Base-by-base conservation (phyloP, 2,329 filamentous ascomycete genomes). In the Tolypocladium ophioglossoides region DNA sequence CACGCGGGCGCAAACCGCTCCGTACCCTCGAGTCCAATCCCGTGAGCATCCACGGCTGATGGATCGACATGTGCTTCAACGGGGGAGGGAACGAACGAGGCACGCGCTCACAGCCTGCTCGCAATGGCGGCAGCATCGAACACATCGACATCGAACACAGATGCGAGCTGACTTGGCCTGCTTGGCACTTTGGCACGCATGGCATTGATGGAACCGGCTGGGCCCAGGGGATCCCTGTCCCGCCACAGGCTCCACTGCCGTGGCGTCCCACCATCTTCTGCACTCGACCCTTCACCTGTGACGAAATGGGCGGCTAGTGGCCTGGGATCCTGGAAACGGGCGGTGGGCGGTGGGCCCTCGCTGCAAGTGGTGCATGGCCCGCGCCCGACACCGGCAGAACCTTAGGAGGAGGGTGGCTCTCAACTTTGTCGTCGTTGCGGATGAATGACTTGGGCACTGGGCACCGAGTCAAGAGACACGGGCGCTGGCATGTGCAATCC, bases 361-460 rank as follows among this genome's bases (percentile, higher is more conserved):
- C 48, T 40, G 34, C 35, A 37, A 40, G 14, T 37, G 51, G 44
- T 38, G 32, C 41, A 41, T 38, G 22, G 41, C 38, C 52, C 38
- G 27, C 27, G 52, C 52, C 52, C 47, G 46, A 50, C 20, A 46
- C 52, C 46, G 52, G 52, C 35, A n/a, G 37, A 44, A 35, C n/a
- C 20, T 24, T 51, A 16, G 3, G 3, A 27, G 27, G 3, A 27
- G 27, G 27, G 6, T 6, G 27, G 3, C n/a, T n/a, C n/a, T n/a
- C n/a, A n/a, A n/a, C n/a, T n/a, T n/a, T n/a, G n/a, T n/a, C n/a
- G n/a, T n/a, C n/a, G n/a, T n/a, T n/a, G n/a, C n/a, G n/a, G n/a
- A n/a, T n/a, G 4, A 11, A 20, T 1, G 38, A 40, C 38, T 20
- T 20, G 16, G 3, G 14, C 14, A 4, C 8, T n/a, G 16, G 38